Base-by-base conservation (phyloP, 768 basidiomycete species). In the Lentinula sp. region DNA sequence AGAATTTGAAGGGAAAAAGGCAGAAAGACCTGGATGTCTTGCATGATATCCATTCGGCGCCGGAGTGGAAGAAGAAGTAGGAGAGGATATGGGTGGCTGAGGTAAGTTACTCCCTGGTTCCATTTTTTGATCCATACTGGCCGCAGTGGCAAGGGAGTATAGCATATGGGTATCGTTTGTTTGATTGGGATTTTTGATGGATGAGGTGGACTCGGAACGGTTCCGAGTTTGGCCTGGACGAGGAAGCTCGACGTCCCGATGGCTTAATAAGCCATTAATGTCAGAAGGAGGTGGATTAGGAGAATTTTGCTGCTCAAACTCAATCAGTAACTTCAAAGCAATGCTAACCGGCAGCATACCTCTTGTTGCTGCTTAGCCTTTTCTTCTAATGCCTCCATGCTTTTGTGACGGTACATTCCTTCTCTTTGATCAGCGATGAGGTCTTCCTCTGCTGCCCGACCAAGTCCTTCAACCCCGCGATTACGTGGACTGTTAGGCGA, bases 331-430 rank as follows among this genome's bases (percentile, higher is more conserved):
- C 40, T 40, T 49, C 15, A 23, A 16, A 40, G 9, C 16, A 5
- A 7, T 11, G 4, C 21, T 15, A 31, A 46, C n/a, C 31, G 13
- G 28, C 16, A 37, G 35, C 60, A 18, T 61, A 61, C 60, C 43
- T 55, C 48, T 35, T 58, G 54, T 21, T 58, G 54, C 10, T 49
- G 57, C 32, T 59, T 52, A 45, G 16, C 58, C 42, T 59, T 50
- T 42, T 57, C 51, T 6, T 63, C 62, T 11, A 53, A n/a, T 13
- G 49, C 58, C 53, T 63, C 62, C 49, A 53, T 50, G 37, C 57
- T 57, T 34, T 54, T 60, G 52, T 63, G 62, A 5, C 62, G 21
- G 34, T 63, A 63, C 62, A 63, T 63, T 34, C 62, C 62, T 46
- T 63, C 62, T 43, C 56, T 42, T 42, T 63, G 58, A 48, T 63